phyloP scores from a whole-genome alignment of 306 rosid genomes.

The Senna tora region DNA sequence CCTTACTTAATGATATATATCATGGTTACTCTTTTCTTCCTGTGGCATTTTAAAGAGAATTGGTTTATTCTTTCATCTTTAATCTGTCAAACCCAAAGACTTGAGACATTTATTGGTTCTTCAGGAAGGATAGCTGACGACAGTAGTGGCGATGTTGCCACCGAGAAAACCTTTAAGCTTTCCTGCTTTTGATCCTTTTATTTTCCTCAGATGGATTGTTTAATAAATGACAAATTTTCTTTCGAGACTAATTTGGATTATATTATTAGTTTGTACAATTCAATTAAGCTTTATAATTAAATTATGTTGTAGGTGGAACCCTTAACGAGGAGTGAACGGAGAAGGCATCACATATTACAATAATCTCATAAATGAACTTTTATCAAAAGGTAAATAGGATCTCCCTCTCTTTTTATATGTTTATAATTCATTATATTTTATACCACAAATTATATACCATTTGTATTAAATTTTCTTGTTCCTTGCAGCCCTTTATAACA shows the following conservation, averaged over 20 bases:
- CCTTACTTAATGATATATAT: conserved; percentile 5
- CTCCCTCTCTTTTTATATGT: no score
- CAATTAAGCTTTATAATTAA: neutral
- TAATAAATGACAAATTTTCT: neutral
- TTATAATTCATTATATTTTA: neutral
- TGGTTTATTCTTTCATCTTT: neutral
- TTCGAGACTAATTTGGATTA: neutral
- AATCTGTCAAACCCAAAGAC: neutral
- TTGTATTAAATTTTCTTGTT: conserved; percentile 4
- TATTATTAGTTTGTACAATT: conserved; percentile 4
- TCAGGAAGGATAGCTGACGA: conserved; percentile 56
- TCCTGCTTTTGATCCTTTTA: conserved; percentile 4
- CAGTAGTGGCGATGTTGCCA: conserved; percentile 56
- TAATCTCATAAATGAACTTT: conserved; percentile 45
- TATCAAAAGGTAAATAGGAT: conserved; percentile 41
- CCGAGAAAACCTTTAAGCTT: conserved; percentile 44
- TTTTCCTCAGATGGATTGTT: conserved; percentile 8
- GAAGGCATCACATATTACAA: conserved; percentile 51
- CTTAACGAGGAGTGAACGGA: conserved; percentile 40
- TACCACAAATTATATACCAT: conserved; percentile 4
- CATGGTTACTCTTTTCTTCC: neutral
- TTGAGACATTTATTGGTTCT: conserved; percentile 29
- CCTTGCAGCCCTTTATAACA: conserved; percentile 60
- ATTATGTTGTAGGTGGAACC: conserved; percentile 38
- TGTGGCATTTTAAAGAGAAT: conserved; percentile 6